These are phyloP conservation scores for Phlyctochytrium arcticum DNA, from an alignment of 192 early-diverging fungal species.

Conservation along the genomic window DNA sequence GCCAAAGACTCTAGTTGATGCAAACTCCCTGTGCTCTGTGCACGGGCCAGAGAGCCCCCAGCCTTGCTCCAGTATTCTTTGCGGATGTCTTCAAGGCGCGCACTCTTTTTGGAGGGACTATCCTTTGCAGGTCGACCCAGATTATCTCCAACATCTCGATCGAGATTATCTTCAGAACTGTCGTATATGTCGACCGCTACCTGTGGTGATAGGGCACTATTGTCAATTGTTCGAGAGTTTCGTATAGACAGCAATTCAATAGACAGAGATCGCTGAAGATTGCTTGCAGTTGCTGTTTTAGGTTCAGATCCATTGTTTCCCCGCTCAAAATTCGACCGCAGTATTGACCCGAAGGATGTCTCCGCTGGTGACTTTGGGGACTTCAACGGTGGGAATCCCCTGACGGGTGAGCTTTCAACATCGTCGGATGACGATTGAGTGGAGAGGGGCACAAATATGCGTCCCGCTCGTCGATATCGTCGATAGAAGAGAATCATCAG, in stretches of 20 bases:
- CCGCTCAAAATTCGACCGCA: too few species aligned
- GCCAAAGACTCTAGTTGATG: too few species aligned
- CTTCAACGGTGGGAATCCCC: not conserved
- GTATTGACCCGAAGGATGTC: too few species aligned
- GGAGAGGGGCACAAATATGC: too few species aligned
- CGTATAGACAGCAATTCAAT: constrained; percentile 11
- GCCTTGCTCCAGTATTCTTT: not conserved
- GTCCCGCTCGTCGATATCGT: too few species aligned
- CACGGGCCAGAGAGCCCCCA: not conserved
- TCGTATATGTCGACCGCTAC: constrained; percentile 1
- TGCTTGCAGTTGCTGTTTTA: not conserved
- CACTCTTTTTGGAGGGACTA: not conserved
- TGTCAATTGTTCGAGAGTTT: not conserved
- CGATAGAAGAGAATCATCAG: too few species aligned
- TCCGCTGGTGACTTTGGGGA: constrained; percentile 1
- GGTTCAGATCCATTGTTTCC: not conserved
- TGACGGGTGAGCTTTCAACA: constrained; percentile 6
- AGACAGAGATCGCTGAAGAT: constrained; percentile 8
- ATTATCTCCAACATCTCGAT: too few species aligned
- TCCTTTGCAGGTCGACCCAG: too few species aligned
- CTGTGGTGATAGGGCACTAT: not conserved
- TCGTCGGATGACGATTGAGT: too few species aligned
- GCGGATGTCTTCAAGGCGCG: not conserved
- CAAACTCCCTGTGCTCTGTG: not conserved
- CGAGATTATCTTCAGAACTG: not conserved